Evolutionary conservation across 2,329 filamentous ascomycete genomes (phyloP).

Genomic region (Ceratocystis destructans): DNA sequence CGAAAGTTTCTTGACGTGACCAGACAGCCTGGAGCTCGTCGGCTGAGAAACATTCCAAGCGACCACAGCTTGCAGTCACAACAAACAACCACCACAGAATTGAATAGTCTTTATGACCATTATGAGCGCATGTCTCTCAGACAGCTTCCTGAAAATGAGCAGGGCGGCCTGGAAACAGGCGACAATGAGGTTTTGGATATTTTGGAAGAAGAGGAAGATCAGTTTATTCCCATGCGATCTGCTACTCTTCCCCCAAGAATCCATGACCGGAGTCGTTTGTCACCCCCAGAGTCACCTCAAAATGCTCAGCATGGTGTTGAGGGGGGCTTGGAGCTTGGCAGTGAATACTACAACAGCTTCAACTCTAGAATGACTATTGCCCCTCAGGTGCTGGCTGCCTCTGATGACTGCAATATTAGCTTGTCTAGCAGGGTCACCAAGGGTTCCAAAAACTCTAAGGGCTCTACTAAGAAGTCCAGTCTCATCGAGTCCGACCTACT

Average conservation of each 20-base stretch:
- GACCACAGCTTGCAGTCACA: constrained; percentile 14
- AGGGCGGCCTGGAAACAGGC: constrained; percentile 19
- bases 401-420: constrained; percentile 34
- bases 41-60: constrained; percentile 11
- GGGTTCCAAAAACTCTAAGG: constrained; percentile 40
- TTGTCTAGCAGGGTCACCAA: constrained; percentile 43
- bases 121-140: constrained; percentile 44
- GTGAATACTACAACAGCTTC: constrained; percentile 15
- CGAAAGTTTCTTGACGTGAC: constrained; percentile 15
- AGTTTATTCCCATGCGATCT: constrained; percentile 7
- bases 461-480: constrained; percentile 32
- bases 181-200: constrained; percentile 10
- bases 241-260: background rate
- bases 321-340: background rate
- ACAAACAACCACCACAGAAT: constrained; percentile 26
- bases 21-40: constrained; percentile 9
- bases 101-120: constrained; percentile 42
- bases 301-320: constrained; percentile 16
- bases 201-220: constrained; percentile 15
- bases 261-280: background rate
- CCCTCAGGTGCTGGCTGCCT: constrained; percentile 1
- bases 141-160: constrained; percentile 27
- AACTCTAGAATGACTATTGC: constrained; percentile 11
- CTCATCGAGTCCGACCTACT: constrained; percentile 39
- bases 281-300: constrained; percentile 19